Base-by-base conservation (phyloP, 2,329 filamentous ascomycete species). In the Emmonsia crescens region DNA sequence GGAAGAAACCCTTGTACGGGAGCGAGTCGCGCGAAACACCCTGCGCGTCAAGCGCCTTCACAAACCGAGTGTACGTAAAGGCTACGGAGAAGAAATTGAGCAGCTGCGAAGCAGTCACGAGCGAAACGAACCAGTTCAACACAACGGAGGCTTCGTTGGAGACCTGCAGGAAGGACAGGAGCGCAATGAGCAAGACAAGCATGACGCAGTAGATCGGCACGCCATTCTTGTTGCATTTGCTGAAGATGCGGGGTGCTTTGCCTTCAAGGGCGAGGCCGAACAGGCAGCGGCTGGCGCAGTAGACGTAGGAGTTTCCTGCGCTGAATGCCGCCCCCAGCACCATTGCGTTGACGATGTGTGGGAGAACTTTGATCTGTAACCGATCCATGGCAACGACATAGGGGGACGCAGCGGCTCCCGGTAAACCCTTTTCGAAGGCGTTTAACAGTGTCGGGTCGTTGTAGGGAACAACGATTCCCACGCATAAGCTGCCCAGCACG, bases 141-240 rank as follows among this genome's bases (percentile, higher is more conserved):
- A 91, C 89, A 33, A 85, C 83, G 3, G 87, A 82, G 0, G 85
- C 81, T 62, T 80, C 79, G 64, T 83, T 81, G 8, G 83, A 87
- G 21, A 93, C 80, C 72, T 91, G 86, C 56, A 92, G 76, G 74
- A 91, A 94, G 2, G 86, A 83, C 12, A 95, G 76, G 6, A 91
- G 78, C 0, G 87, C 83, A 67, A 94, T 85, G 3, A 83, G 71
- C 55, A 91, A 80, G 0, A 89, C 87, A 33, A 86, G 73, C 1
- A 73, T 65, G 46, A 93, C 88, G 69, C 86, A 89, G 74, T 88
- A 90, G 64, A 91, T 81, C 0, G 90, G 90, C 0, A 94, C 86
- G 55, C 88, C 88, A 12, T 76, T 77, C 58, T 76, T 80, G 1
- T 83, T 88, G 71, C 85, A 89, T 36, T 74, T 82, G 1, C 79